These are phyloP conservation scores for Dipteronia dyeriana DNA, from an alignment of 345 rosid species.

Conservation along the genomic window DNA sequence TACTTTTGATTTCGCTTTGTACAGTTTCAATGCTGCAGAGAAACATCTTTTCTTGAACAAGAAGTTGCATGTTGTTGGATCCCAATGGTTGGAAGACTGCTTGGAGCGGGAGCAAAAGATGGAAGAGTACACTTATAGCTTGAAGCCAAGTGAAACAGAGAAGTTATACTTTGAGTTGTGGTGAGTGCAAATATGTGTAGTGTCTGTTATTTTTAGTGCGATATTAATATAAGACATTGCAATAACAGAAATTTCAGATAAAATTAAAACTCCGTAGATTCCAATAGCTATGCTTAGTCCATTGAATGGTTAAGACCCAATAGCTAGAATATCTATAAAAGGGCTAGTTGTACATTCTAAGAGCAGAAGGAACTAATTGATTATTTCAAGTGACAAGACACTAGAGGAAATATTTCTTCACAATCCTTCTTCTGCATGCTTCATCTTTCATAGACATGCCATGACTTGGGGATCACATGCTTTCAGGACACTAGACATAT, in stretches of 20 bases:
- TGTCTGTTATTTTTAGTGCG: background rate
- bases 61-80: conserved; percentile 57
- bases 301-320: background rate
- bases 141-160: conserved; percentile 53
- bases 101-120: conserved; percentile 53
- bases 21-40: conserved; percentile 53
- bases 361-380: background rate
- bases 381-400: conserved; percentile 1
- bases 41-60: conserved; percentile 46
- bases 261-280: background rate
- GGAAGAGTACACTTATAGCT: conserved; percentile 61
- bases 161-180: conserved; percentile 39
- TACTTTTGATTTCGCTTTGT: conserved; percentile 18
- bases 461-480: background rate
- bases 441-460: background rate
- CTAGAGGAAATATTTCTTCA: background rate
- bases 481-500: too few relatives aligned
- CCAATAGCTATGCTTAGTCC: background rate
- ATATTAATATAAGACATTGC: too few relatives aligned
- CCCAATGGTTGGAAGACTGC: conserved; percentile 81
- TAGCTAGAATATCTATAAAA: too few relatives aligned
- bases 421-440: background rate
- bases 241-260: background rate
- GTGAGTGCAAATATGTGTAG: conserved; percentile 36
- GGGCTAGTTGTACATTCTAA: too few relatives aligned